A percentile compares a stretch with the other conserved stretches of the same genome.
Conservation (phyloP, 805 yeast species). For the Pichia californica region DNA sequence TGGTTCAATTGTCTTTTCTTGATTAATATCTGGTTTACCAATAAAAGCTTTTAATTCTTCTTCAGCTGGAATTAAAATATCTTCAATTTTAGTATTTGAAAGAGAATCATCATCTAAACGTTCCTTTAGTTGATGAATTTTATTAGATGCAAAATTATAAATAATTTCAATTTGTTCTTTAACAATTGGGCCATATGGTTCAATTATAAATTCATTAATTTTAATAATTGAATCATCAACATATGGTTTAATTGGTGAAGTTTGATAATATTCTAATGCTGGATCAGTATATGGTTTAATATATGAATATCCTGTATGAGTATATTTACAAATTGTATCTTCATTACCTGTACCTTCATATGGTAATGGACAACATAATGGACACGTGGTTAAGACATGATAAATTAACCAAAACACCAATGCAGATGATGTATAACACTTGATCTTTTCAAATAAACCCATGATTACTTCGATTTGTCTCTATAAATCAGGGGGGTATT, state of each 20-base stretch:
- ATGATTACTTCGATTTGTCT: conserved; percentile 6
- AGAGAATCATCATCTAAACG: conserved; percentile 6
- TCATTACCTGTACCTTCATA: conserved; percentile 9
- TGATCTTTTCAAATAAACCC: conserved; percentile 9
- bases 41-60: conserved; percentile 8
- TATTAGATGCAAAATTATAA: not conserved
- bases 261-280: conserved; percentile 13
- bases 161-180: conserved; percentile 5
- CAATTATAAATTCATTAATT: conserved; percentile 7
- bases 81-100: conserved; percentile 3
- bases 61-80: conserved; percentile 4
- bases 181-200: conserved; percentile 14
- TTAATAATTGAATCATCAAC: conserved; percentile 15
- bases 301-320: conserved; percentile 17
- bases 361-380: conserved; percentile 16
- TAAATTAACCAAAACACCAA: conserved; percentile 15
- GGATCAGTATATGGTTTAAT: conserved; percentile 17
- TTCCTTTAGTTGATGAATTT: conserved; percentile 3
- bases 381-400: conserved; percentile 22
- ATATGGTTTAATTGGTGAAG: conserved; percentile 20
- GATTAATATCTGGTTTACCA: conserved; percentile 1
- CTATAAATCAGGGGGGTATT: too few species aligned
- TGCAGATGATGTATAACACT: conserved; percentile 14
- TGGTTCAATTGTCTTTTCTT: not conserved
- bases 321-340: conserved; percentile 17